Base-by-base conservation (phyloP, 2,329 filamentous ascomycete species). In the Microcyclospora pomicola region DNA sequence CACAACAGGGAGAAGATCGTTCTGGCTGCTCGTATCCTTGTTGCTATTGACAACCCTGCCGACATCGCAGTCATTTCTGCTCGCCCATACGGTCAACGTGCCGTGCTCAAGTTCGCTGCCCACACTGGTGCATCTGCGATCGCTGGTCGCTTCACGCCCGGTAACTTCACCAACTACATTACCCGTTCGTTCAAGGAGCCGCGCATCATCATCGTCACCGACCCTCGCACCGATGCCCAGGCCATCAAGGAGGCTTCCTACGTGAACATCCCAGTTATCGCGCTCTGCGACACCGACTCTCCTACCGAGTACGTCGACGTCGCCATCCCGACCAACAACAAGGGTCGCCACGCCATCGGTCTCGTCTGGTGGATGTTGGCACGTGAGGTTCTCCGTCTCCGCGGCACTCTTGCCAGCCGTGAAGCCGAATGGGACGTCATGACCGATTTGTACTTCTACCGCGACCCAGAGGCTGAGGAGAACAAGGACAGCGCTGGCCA, bases 131-230 rank as follows among this genome's bases (percentile, higher is more conserved):
- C 92, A 61, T 83, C 86, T 61, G 83, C 91, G 68, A 98, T 98
- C 63, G 92, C 91, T 61, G 91, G 91, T 73, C 91, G 91, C 67
- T 98, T 98, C 82, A 98, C 91, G 64, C 91, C 91, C 66, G 91
- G 91, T 83, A 94, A 88, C 71, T 98, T 98, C 82, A 98, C 91
- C 77, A 98, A 98, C 80, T 98, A 98, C 82, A 98, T 98, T 82
- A 98, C 92, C 69, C 88, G 91, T 63, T 96, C 91, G 52, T 98
- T 98, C 86, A 95, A 95, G 81, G 91, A 98, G 77, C 91, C 91
- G 64, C 92, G 92, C 69, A 77, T 98, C 64, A 96, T 98, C 71
- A 80, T 98, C 66, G 91, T 98, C 62, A 98, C 91, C 72, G 91
- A 98, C 69, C 91, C 91, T 60, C 88, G 92, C 71, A 98, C 92